Conservation (phyloP, 2,329 filamentous ascomycete genomes). For the Amphichorda felina region DNA sequence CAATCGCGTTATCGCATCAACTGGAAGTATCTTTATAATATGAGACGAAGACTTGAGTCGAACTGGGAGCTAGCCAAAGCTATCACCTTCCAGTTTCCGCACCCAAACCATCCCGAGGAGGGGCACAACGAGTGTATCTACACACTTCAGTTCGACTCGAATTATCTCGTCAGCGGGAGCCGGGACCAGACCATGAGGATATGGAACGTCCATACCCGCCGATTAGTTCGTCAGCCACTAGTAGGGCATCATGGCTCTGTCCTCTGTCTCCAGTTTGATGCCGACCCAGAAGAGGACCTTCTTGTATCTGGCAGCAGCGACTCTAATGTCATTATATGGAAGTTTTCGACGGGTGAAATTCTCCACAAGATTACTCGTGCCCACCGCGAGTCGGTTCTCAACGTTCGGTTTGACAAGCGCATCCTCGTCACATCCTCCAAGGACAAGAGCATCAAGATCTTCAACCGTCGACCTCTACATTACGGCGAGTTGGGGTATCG, state of each 20-base stretch:
- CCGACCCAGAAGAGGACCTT: slow-evolving; percentile 73
- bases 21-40: slow-evolving; percentile 88
- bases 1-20: slow-evolving; percentile 55
- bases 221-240: slow-evolving; percentile 64
- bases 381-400: slow-evolving; percentile 84
- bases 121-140: slow-evolving; percentile 91
- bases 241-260: slow-evolving; percentile 75
- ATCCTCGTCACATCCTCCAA: slow-evolving; percentile 96
- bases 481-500: slow-evolving; percentile 47
- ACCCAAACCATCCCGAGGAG: slow-evolving; percentile 67
- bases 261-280: slow-evolving; percentile 89
- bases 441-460: slow-evolving; percentile 93
- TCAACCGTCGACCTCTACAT: slow-evolving; percentile 65
- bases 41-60: slow-evolving; percentile 71
- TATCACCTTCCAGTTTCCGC: slow-evolving; percentile 81
- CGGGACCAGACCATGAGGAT: slow-evolving; percentile 78
- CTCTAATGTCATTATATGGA: slow-evolving; percentile 82
- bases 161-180: slow-evolving; percentile 86
- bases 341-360: slow-evolving; percentile 78
- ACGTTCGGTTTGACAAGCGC: slow-evolving; percentile 81
- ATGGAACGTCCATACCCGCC: slow-evolving; percentile 76
- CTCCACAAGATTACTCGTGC: slow-evolving; percentile 66
- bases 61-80: slow-evolving; percentile 84
- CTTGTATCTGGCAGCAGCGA: slow-evolving; percentile 96
- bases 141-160: slow-evolving; percentile 76